These are phyloP conservation scores for Hypoxylon sp. DNA, from an alignment of 2,329 filamentous ascomycete species.

Conservation along the genomic window DNA sequence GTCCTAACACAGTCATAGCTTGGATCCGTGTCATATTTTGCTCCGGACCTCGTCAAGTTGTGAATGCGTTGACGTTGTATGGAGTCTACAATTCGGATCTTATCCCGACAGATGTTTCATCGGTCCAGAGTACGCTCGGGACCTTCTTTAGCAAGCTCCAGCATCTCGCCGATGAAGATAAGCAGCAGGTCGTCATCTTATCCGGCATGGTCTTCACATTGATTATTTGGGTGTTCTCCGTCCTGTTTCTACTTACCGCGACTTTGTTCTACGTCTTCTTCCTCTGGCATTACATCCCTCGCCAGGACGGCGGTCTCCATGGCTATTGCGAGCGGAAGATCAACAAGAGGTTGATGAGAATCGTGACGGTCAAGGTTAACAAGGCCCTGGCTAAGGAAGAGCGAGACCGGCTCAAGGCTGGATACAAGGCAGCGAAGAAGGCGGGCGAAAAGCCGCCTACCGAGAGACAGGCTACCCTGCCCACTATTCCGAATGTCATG, in stretches of 20 bases:
- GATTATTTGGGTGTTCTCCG: constrained; percentile 85
- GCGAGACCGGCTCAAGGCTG: constrained; percentile 62
- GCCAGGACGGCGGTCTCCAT: constrained; percentile 78
- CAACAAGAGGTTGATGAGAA: constrained; percentile 81
- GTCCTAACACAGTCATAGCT: constrained; percentile 56
- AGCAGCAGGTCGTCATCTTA: constrained; percentile 81
- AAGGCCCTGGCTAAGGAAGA: constrained; percentile 85
- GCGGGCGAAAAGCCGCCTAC: constrained; percentile 60
- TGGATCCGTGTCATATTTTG: constrained; percentile 91
- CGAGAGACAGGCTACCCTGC: constrained; percentile 72
- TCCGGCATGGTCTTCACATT: constrained; percentile 93
- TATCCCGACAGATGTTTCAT: constrained; percentile 60
- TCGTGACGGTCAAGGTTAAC: constrained; percentile 87
- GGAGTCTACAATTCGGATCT: constrained; percentile 82
- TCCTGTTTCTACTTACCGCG: constrained; percentile 77
- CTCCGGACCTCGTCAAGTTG: constrained; percentile 87
- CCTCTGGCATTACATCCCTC: constrained; percentile 90
- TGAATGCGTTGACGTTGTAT: constrained; percentile 89
- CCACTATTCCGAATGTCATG: constrained; percentile 65
- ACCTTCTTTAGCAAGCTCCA: constrained; percentile 87
- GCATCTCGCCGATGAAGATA: constrained; percentile 74
- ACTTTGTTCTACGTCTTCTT: constrained; percentile 85
- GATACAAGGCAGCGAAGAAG: constrained; percentile 59
- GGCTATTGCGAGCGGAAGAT: constrained; percentile 93
- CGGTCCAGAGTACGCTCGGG: constrained; percentile 68